phyloP scores from a whole-genome alignment of 1,284 basidiomycete species.

The Moniliophthora roreri region DNA sequence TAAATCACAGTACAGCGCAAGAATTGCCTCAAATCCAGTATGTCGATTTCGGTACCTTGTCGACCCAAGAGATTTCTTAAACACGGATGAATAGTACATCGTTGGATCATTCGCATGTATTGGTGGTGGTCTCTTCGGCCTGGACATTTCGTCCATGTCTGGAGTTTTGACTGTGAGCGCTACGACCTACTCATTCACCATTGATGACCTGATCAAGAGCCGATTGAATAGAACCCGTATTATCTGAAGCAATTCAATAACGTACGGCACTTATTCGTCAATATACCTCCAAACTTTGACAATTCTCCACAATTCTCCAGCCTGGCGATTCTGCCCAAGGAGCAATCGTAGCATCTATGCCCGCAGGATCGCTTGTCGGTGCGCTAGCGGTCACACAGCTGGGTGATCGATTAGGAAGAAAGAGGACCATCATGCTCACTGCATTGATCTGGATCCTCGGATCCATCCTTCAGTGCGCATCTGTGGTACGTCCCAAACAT shows the following conservation, averaged over 20 bases:
- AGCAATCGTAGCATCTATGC: constrained; percentile 76
- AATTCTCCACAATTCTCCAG: constrained; percentile 15
- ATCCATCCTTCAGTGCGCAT: background rate
- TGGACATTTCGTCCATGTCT: constrained; percentile 82
- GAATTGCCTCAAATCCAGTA: constrained; percentile 51
- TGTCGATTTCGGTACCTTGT: constrained; percentile 15
- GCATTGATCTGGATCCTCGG: constrained; percentile 62
- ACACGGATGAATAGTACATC: constrained; percentile 46
- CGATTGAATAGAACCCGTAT: constrained; percentile 46
- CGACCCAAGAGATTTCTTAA: constrained; percentile 1
- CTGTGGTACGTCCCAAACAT: constrained; percentile 32
- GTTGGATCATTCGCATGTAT: constrained; percentile 80
- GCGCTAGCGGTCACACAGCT: constrained; percentile 60
- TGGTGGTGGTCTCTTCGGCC: constrained; percentile 73
- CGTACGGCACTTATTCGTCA: constrained; percentile 29
- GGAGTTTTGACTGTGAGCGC: constrained; percentile 64
- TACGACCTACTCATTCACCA: background rate
- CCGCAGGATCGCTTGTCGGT: constrained; percentile 66
- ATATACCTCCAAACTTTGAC: background rate
- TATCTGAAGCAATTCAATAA: constrained; percentile 52
- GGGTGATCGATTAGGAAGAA: constrained; percentile 67
- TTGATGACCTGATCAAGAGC: background rate
- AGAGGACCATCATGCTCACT: constrained; percentile 60
- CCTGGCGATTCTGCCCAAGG: constrained; percentile 61
- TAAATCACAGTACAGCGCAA: constrained; percentile 43